phyloP scores from a whole-genome alignment of 1,284 basidiomycete genomes.

The Ganoderma lingzhi region DNA sequence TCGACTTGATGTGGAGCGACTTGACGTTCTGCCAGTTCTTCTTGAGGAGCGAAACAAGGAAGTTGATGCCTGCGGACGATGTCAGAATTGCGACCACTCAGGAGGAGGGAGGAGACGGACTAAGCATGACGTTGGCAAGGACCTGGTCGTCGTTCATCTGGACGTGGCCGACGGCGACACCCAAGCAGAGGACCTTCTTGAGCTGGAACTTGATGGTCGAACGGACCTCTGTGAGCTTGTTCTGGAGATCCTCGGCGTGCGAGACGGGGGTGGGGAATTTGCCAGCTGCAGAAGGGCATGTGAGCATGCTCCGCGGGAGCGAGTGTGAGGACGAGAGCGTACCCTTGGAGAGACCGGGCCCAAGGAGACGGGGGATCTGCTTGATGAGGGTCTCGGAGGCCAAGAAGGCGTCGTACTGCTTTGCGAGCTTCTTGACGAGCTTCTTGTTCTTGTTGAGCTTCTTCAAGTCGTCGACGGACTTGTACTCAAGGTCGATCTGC shows the following conservation, averaged over 20 bases:
- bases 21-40: conserved; percentile 99
- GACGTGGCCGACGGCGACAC: conserved; percentile 98
- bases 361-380: conserved; percentile 97
- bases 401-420: conserved; percentile 99
- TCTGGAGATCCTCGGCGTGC: conserved; percentile 90
- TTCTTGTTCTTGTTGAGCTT: conserved; percentile 99
- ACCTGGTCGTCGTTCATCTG: conserved; percentile 99
- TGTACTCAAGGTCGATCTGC: conserved; percentile 97
- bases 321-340: neutral
- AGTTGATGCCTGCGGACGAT: conserved; percentile 87
- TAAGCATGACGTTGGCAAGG: conserved; percentile 96
- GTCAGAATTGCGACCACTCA: too few species aligned
- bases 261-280: conserved; percentile 98
- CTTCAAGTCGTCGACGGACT: conserved; percentile 99
- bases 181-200: conserved; percentile 99
- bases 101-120: conserved; percentile 55
- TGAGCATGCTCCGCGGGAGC: neutral
- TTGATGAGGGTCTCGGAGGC: conserved; percentile 99
- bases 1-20: conserved; percentile 98
- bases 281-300: conserved; percentile 76
- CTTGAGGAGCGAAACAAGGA: conserved; percentile 94
- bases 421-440: conserved; percentile 99
- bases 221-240: conserved; percentile 96
- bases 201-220: conserved; percentile 99
- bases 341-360: conserved; percentile 20